A percentile compares a stretch with the other conserved stretches of the same genome.
Evolutionary conservation across 352 stramenopile genomes (phyloP).

Genomic region (Phytophthora colocasiae): DNA sequence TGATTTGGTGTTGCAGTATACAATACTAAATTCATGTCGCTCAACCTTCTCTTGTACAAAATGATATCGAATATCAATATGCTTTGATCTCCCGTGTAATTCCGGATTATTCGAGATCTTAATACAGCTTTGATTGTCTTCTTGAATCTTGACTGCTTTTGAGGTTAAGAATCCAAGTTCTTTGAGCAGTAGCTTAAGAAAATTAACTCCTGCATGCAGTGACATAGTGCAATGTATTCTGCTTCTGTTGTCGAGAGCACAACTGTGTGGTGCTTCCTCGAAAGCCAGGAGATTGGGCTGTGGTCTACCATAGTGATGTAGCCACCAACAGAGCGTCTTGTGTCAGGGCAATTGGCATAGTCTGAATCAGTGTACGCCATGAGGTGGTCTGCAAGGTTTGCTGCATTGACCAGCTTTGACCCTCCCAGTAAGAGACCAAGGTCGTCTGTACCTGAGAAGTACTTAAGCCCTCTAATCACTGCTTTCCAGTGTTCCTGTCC

Average conservation of each 20-base stretch:
- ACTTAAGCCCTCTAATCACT: constrained; percentile 14
- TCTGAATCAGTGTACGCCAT: constrained; percentile 3
- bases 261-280: constrained; percentile 19
- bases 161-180: neutral
- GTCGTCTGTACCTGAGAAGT: constrained; percentile 10
- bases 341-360: constrained; percentile 10
- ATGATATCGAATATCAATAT: neutral
- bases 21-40: neutral
- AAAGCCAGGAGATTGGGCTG: constrained; percentile 1
- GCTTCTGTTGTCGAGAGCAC: constrained; percentile 34
- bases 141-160: neutral
- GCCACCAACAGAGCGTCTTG: neutral
- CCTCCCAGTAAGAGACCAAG: neutral
- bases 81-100: neutral
- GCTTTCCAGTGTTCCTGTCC: neutral
- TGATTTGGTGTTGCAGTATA: constrained; percentile 8
- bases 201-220: constrained; percentile 22
- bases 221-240: constrained; percentile 28
- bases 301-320: neutral
- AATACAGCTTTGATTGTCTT: neutral
- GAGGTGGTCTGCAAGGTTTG: neutral
- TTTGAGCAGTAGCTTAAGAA: neutral
- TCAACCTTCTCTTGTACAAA: constrained; percentile 2
- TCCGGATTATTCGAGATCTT: neutral
- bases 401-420: neutral